A percentile compares a stretch with the other conserved stretches of the same genome.
Evolutionary conservation across 495 filamentous ascomycete genomes (phyloP).

Genomic region (Margaritispora aquatica): DNA sequence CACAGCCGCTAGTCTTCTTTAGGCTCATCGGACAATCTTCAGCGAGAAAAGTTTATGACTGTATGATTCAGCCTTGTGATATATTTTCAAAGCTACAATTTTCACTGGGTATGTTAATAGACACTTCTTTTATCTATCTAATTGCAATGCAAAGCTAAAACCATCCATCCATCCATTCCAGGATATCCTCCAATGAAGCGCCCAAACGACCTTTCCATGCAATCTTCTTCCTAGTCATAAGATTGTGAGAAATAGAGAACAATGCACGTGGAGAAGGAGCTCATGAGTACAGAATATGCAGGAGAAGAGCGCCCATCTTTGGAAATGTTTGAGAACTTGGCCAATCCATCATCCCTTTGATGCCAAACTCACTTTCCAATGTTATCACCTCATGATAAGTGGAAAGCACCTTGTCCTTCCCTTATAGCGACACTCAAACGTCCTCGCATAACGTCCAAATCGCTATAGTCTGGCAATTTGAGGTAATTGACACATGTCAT

Average conservation of each 20-base stretch:
- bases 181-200: slow-evolving; percentile 18
- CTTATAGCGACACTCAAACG: slow-evolving; percentile 80
- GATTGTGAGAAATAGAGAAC: slow-evolving; percentile 5
- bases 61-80: no score
- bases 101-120: neutral
- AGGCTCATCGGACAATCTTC: neutral
- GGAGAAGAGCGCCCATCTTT: slow-evolving; percentile 14
- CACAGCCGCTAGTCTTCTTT: neutral
- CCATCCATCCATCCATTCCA: slow-evolving; percentile 3
- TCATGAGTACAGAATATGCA: slow-evolving; percentile 21
- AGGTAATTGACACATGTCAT: slow-evolving; percentile 99
- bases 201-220: slow-evolving; percentile 30
- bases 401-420: slow-evolving; percentile 99
- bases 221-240: slow-evolving; percentile 20
- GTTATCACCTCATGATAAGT: slow-evolving; percentile 61
- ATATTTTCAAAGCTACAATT: no score
- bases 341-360: slow-evolving; percentile 8
- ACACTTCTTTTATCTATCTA: slow-evolving; percentile 14
- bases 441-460: slow-evolving; percentile 64
- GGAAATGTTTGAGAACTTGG: slow-evolving; percentile 11
- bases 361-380: slow-evolving; percentile 6
- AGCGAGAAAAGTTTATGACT: no score
- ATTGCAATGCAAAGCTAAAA: slow-evolving; percentile 12
- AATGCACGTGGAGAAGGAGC: slow-evolving; percentile 6
- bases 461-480: slow-evolving; percentile 94